These are phyloP conservation scores for Penicillium flavigenum DNA, from an alignment of 495 filamentous ascomycete species.

Conservation along the genomic window DNA sequence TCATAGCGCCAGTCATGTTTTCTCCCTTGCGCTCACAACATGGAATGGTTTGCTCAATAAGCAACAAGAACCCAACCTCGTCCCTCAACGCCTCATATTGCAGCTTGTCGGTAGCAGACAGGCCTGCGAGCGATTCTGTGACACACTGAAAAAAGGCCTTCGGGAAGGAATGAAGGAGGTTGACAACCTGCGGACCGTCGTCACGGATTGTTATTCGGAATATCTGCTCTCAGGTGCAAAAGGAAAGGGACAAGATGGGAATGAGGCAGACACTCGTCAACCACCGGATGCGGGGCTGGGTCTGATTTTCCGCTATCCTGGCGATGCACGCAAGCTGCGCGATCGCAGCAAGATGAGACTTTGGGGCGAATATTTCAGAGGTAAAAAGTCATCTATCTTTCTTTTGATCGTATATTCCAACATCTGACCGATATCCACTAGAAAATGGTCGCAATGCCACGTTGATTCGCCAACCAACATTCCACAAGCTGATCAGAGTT, in stretches of 20 bases:
- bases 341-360: conserved; percentile 96
- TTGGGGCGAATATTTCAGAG: conserved; percentile 92
- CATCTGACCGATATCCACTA: conserved; percentile 25
- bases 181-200: conserved; percentile 72
- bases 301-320: conserved; percentile 91
- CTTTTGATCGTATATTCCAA: not conserved
- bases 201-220: conserved; percentile 87
- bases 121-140: conserved; percentile 92
- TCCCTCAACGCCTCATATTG: conserved; percentile 80
- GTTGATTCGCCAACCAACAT: conserved; percentile 89
- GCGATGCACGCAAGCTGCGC: conserved; percentile 90
- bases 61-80: conserved; percentile 55
- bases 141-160: conserved; percentile 86
- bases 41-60: conserved; percentile 74
- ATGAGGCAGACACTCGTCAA: conserved; percentile 52
- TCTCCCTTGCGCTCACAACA: conserved; percentile 89
- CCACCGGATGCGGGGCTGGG: conserved; percentile 91
- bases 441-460: conserved; percentile 95
- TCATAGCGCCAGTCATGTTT: conserved; percentile 86
- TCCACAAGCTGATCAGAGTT: conserved; percentile 95
- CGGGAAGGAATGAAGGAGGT: conserved; percentile 83
- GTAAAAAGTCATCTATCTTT: conserved; percentile 34
- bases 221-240: conserved; percentile 67
- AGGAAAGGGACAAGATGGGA: conserved; percentile 32
- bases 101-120: conserved; percentile 85